These are phyloP conservation scores for Grammothele lineata DNA, from an alignment of 768 basidiomycete genomes.

Conservation along the genomic window DNA sequence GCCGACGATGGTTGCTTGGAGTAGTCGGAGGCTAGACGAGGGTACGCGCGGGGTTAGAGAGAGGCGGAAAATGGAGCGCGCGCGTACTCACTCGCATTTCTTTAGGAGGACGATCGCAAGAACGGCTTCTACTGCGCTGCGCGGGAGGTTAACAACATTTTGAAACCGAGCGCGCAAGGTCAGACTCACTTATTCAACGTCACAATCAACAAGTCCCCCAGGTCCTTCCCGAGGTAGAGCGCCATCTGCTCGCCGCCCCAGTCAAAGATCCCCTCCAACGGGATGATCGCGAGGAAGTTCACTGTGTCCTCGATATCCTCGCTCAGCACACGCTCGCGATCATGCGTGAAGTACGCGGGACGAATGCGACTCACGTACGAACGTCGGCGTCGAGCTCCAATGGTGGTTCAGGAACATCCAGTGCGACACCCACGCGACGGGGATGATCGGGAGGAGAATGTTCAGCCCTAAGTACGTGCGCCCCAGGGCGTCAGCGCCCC, in stretches of 20 bases:
- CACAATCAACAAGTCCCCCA: conserved; percentile 65
- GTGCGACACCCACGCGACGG: conserved; percentile 58
- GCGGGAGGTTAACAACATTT: too few species aligned
- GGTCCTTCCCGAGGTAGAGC: conserved; percentile 48
- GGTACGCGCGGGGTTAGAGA: too few species aligned
- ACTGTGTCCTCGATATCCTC: conserved; percentile 45
- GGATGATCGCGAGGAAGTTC: conserved; percentile 61
- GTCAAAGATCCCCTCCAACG: conserved; percentile 63
- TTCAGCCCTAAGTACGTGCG: conserved; percentile 44
- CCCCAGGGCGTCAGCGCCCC: too few species aligned
- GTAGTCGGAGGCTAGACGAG: conserved; percentile 47
- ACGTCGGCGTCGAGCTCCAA: conserved; percentile 38
- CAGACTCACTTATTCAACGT: conserved; percentile 58
- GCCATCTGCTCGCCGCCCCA: conserved; percentile 57
- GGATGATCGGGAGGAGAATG: conserved; percentile 50
- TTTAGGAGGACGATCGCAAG: conserved; percentile 63
- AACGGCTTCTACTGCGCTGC: conserved; percentile 66
- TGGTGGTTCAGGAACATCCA: conserved; percentile 26
- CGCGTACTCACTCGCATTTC: conserved; percentile 64
- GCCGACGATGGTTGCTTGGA: conserved; percentile 71
- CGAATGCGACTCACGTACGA: conserved; percentile 36
- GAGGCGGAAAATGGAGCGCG: neutral
- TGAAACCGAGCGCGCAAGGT: too few species aligned
- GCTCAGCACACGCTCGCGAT: conserved; percentile 37
- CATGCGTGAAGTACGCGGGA: neutral